phyloP scores from a whole-genome alignment of 768 basidiomycete genomes.

The Fomitopsis pulvina region DNA sequence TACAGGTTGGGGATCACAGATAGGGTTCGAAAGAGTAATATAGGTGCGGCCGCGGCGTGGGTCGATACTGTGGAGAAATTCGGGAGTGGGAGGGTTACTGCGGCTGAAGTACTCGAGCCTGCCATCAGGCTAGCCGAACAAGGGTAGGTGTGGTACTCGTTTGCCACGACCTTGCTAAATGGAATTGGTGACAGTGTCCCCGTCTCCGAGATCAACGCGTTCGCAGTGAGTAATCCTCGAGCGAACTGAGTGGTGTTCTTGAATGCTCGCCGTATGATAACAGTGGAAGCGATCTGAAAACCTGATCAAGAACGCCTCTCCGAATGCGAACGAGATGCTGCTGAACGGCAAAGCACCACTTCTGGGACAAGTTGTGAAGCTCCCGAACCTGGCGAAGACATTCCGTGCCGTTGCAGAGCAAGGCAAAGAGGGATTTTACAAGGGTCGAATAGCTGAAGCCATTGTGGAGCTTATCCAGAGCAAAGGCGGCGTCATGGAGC shows the following conservation, averaged over 20 bases:
- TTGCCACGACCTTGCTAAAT: not conserved
- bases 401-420: slow-evolving; percentile 74
- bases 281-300: slow-evolving; percentile 59
- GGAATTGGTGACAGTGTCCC: slow-evolving; percentile 61
- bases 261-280: too few species aligned
- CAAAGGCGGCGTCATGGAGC: slow-evolving; percentile 88
- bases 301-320: slow-evolving; percentile 76
- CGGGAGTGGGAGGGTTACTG: slow-evolving; percentile 64
- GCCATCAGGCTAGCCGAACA: slow-evolving; percentile 90
- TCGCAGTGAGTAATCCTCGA: slow-evolving; percentile 10
- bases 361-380: slow-evolving; percentile 76
- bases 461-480: slow-evolving; percentile 82
- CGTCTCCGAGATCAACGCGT: slow-evolving; percentile 75
- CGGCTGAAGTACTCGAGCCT: slow-evolving; percentile 76
- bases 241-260: too few species aligned
- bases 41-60: slow-evolving; percentile 94
- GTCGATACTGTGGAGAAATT: slow-evolving; percentile 79
- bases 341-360: slow-evolving; percentile 77
- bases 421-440: slow-evolving; percentile 93
- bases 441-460: slow-evolving; percentile 82
- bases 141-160: slow-evolving; percentile 44
- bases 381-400: slow-evolving; percentile 78
- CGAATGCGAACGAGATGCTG: slow-evolving; percentile 82
- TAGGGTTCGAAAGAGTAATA: not conserved
- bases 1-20: not conserved